Base-by-base conservation (phyloP, 176 grass and related monocot genomes). In the Avena insularis region DNA sequence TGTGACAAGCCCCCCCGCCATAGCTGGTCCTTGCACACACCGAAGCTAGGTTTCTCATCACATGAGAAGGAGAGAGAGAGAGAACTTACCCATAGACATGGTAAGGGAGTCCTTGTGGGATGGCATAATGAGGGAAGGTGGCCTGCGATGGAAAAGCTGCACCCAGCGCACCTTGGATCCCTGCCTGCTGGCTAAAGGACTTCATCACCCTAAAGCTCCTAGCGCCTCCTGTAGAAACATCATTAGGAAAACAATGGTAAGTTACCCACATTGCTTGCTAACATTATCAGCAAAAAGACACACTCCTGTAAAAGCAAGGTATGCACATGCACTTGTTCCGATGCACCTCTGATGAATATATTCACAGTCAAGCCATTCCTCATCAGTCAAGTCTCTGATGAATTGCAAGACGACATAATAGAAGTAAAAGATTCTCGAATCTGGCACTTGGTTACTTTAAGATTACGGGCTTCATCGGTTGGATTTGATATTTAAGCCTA, bases 81-180 rank as follows among this genome's bases (percentile, higher is more conserved):
- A 35, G 14, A 68, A 19, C 45, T 81, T 89, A 94, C 95, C 92
- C 92, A 84, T 94, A 99, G 85, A 96, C 92, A 86, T 96, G 90
- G 87, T 92, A 98, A 88, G 97, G 97, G 78, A 96, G 84, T 31
- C 93, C 93, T 82, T 99, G 97, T 88, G 91, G 92, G 67, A 96
- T 89, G 87, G 94, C 83, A 94, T 99, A 96, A 96, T 96, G 94
- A 86, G 94, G 94, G 89, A 94, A 91, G 89, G 92, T 92, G 91
- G 90, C 87, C 90, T 93, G 90, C 78, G 94, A 90, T 69, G 92
- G 80, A 81, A 96, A 96, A 90, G 94, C 89, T 87, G 94, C 84
- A 48, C 89, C 84, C 74, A 87, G 81, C 66, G 91, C 97, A 90
- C 89, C 92, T 93, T 94, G 94, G 67, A 91, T 81, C 71, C 91